Percentiles rank a stretch among this genome's conserved stretches.
These are phyloP conservation scores for Tilletia setariae DNA, from an alignment of 1,284 basidiomycete genomes.

Conservation along the genomic window DNA sequence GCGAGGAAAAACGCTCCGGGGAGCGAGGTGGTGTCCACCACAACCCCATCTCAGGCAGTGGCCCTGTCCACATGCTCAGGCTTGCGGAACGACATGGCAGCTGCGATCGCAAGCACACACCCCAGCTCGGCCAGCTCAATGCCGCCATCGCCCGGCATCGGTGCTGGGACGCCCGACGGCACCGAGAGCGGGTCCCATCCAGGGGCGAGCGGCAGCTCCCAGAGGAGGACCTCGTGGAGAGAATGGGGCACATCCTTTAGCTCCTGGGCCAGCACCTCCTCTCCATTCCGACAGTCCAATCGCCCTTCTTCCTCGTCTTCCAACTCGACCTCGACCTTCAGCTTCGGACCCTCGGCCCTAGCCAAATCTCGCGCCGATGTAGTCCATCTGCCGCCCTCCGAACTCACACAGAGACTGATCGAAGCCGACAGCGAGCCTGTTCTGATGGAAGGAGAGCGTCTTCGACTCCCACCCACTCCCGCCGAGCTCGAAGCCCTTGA, in stretches of 20 bases:
- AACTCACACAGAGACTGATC: neutral
- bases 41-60: no score
- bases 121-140: no score
- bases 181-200: no score
- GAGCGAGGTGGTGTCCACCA: no score
- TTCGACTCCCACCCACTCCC: conserved; percentile 49
- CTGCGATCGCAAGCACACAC: no score
- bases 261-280: conserved; percentile 12
- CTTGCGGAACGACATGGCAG: no score
- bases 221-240: conserved; percentile 3
- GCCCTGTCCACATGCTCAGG: no score
- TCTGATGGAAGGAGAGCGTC: conserved; percentile 43
- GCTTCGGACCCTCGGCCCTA: neutral
- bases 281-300: neutral
- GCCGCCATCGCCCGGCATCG: no score
- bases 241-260: conserved; percentile 4
- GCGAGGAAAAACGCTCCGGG: no score
- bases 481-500: conserved; percentile 50
- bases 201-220: no score
- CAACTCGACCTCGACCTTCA: neutral
- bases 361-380: neutral
- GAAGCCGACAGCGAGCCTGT: conserved; percentile 27
- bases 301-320: conserved; percentile 1
- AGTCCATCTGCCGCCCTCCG: neutral
- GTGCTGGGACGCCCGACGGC: no score